Percentiles rank a stretch among this genome's conserved stretches.
Conservation (phyloP, 768 basidiomycete species). For the Trametes gibbosa region DNA sequence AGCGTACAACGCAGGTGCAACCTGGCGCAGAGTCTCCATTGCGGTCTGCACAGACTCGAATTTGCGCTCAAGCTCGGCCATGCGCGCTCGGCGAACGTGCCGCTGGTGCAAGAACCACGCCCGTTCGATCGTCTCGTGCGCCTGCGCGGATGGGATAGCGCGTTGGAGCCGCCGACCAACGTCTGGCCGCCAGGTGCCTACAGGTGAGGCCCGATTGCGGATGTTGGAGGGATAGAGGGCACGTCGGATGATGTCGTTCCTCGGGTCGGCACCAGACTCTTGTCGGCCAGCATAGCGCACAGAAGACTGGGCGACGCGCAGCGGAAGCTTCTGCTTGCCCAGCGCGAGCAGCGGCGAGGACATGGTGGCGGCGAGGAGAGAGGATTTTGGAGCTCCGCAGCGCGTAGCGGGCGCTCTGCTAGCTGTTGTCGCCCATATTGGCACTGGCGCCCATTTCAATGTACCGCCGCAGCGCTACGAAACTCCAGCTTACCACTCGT, state of each 20-base stretch:
- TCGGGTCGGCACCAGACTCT: conserved; percentile 51
- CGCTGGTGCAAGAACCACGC: conserved; percentile 85
- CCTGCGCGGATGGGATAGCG: conserved; percentile 86
- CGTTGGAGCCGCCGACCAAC: conserved; percentile 71
- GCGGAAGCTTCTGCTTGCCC: conserved; percentile 31
- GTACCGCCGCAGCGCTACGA: not conserved
- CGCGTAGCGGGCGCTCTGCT: not conserved
- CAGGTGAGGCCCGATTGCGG: conserved; percentile 68
- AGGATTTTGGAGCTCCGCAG: conserved; percentile 10
- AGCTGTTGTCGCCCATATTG: not conserved
- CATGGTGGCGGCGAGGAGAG: conserved; percentile 33
- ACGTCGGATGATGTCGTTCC: conserved; percentile 71
- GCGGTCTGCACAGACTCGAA: conserved; percentile 79
- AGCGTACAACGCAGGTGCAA: conserved; percentile 56
- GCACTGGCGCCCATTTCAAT: not conserved
- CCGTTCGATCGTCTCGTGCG: conserved; percentile 88
- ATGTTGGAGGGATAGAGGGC: conserved; percentile 78
- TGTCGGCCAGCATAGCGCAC: conserved; percentile 39
- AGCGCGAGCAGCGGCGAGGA: conserved; percentile 39
- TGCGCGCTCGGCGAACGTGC: conserved; percentile 65
- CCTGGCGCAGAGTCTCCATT: conserved; percentile 72
- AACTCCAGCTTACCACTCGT: too few species aligned
- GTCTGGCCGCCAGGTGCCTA: conserved; percentile 82
- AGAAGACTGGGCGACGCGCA: conserved; percentile 34
- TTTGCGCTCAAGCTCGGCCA: conserved; percentile 70